Base-by-base conservation (phyloP, 2,329 filamentous ascomycete species). In the Cryphonectria japonica region DNA sequence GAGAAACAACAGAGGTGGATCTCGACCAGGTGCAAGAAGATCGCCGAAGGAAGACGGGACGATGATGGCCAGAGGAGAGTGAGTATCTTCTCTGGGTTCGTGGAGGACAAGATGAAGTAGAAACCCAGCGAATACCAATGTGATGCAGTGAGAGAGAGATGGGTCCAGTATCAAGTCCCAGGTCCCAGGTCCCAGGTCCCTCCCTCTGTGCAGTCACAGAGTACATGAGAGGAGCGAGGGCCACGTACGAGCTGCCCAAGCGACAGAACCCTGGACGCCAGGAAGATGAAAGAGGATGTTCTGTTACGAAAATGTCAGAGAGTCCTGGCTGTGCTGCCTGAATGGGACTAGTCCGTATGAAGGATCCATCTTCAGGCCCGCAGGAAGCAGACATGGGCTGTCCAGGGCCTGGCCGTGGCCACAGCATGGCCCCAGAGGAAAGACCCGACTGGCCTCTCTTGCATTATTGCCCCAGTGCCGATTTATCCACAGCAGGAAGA, bases 221-320 rank as follows among this genome's bases (percentile, higher is more conserved):
- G 34, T 6, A 3, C 34, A 34, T 34, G 34, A 34, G 43, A 46
- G 43, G 29, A 29, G 41, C 39, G 52, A 46, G 19, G 37, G 66
- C 54, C 39, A 32, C 46, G 52, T 34, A 29, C 34, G n/a, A 59
- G 65, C 16, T 34, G 54, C 26, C 11, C 22, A 62, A 29, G 43
- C 50, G 41, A 63, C 43, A 43, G 64, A 66, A 39, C 50, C 41
- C 54, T 32, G 54, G 54, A 59, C 54, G 54, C 29, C 54, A 34
- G 54, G 54, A 59, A 59, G 54, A 59, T 59, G 54, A 59, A 34
- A 59, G 54, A 59, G 54, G 54, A 59, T 59, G 54, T 59, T 62
- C 46, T 70, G 71, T 72, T 65, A 70, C 68, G 66, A 68, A 70
- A 41, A 68, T 70, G 71, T 72, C 70, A 66, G 70, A 70, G 68